A percentile compares a stretch with the other conserved stretches of the same genome.
Conservation (phyloP, 495 filamentous ascomycete genomes). For the Physcia stellaris region DNA sequence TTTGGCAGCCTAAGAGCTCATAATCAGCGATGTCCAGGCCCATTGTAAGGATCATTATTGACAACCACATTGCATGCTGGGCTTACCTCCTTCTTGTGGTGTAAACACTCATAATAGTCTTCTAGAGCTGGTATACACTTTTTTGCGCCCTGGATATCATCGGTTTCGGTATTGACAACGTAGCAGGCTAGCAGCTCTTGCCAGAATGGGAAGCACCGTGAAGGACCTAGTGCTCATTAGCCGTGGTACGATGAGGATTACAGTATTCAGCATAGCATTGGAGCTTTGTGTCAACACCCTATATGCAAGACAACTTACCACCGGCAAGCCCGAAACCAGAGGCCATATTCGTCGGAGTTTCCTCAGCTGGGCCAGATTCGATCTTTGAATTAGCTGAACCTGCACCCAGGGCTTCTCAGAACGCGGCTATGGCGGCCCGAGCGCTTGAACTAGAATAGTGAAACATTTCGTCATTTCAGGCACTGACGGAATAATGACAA, state of each 20-base stretch:
- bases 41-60: not conserved
- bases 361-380: too few species aligned
- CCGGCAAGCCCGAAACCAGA: too few species aligned
- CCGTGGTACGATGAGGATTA: not conserved
- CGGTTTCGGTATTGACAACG: constrained; percentile 62
- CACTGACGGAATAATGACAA: too few species aligned
- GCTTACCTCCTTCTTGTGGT: constrained; percentile 93
- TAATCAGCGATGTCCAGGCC: not conserved
- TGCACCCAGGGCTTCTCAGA: too few species aligned
- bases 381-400: too few species aligned
- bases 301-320: too few species aligned
- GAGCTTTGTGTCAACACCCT: too few species aligned
- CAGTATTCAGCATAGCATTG: not conserved
- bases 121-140: constrained; percentile 84
- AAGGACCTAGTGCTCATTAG: constrained; percentile 45
- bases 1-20: constrained; percentile 52
- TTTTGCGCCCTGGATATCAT: constrained; percentile 66
- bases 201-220: constrained; percentile 98
- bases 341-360: too few species aligned
- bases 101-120: constrained; percentile 97
- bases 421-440: too few species aligned
- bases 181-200: constrained; percentile 86
- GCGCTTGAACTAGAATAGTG: too few species aligned
- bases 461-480: too few species aligned
- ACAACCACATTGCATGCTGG: too few species aligned